phyloP scores from a whole-genome alignment of 768 basidiomycete genomes.

The Bullera alba region DNA sequence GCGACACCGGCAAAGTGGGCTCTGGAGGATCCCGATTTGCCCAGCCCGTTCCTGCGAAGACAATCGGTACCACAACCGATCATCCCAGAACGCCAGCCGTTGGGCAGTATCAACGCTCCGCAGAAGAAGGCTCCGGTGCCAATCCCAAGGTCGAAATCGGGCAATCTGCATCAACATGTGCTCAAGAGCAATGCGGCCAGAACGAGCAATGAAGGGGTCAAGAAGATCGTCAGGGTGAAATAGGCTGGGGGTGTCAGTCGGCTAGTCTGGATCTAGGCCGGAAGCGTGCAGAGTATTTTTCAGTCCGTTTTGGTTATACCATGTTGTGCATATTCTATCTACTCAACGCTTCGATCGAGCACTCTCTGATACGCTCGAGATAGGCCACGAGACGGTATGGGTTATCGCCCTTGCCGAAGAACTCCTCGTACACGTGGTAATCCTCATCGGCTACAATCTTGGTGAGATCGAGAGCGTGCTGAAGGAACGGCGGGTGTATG shows the following conservation, averaged over 20 bases:
- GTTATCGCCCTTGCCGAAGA: slow-evolving; percentile 53
- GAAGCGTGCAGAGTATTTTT: too few relatives aligned
- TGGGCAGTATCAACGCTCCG: slow-evolving; percentile 21
- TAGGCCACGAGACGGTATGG: slow-evolving; percentile 65
- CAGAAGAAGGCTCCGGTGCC: background rate
- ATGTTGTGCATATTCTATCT: too few relatives aligned
- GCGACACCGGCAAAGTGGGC: slow-evolving; percentile 45
- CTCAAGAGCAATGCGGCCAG: slow-evolving; percentile 21
- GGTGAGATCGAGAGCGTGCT: slow-evolving; percentile 66
- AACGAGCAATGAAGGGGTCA: background rate
- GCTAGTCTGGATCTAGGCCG: too few relatives aligned
- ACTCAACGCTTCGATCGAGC: slow-evolving; percentile 63
- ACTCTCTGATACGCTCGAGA: slow-evolving; percentile 63
- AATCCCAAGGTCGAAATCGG: slow-evolving; percentile 23
- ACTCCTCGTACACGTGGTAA: slow-evolving; percentile 78
- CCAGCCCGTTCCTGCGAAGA: slow-evolving; percentile 38
- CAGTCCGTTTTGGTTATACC: too few relatives aligned
- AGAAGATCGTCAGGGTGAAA: background rate
- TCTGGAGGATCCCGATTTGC: slow-evolving; percentile 38
- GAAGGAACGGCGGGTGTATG: slow-evolving; percentile 61
- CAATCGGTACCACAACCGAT: slow-evolving; percentile 8
- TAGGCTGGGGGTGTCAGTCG: background rate
- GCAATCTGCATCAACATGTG: slow-evolving; percentile 31
- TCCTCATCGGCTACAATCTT: slow-evolving; percentile 82
- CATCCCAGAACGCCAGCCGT: slow-evolving; percentile 7